phyloP scores from a whole-genome alignment of 257 asterid species.

The Henckelia pumila region DNA sequence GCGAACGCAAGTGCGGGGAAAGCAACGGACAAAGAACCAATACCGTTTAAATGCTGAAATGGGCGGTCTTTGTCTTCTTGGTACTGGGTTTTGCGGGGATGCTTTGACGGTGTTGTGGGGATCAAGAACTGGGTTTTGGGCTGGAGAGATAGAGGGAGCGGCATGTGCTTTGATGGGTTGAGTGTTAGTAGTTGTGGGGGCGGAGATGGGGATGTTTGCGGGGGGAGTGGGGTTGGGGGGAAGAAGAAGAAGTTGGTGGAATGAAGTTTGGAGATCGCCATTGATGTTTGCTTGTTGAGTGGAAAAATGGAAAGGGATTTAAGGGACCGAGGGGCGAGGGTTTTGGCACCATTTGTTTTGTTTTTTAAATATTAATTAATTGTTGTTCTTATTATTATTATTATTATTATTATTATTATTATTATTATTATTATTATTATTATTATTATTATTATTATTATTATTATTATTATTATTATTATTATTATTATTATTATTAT shows the following conservation, averaged over 20 bases:
- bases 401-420: too few species aligned
- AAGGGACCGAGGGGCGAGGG: too few species aligned
- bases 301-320: neutral
- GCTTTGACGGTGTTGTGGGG: slow-evolving; percentile 14
- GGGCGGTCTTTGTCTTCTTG: neutral
- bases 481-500: too few species aligned
- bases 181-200: slow-evolving; percentile 10
- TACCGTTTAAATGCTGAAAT: neutral
- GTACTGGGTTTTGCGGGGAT: slow-evolving; percentile 10
- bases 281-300: slow-evolving; percentile 12
- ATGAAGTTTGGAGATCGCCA: slow-evolving; percentile 28
- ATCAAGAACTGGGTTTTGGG: slow-evolving; percentile 24
- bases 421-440: too few species aligned
- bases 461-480: too few species aligned
- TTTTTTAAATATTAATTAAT: too few species aligned
- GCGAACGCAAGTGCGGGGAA: slow-evolving; percentile 45
- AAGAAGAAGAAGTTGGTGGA: slow-evolving; percentile 11
- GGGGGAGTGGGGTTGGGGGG: slow-evolving; percentile 7
- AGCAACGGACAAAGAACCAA: slow-evolving; percentile 23
- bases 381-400: too few species aligned
- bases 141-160: slow-evolving; percentile 7
- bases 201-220: neutral
- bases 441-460: too few species aligned
- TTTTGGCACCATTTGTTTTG: too few species aligned
- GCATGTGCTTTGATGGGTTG: neutral